Conservation (phyloP, 352 stramenopile species). For the Globisporangium barbulae region DNA sequence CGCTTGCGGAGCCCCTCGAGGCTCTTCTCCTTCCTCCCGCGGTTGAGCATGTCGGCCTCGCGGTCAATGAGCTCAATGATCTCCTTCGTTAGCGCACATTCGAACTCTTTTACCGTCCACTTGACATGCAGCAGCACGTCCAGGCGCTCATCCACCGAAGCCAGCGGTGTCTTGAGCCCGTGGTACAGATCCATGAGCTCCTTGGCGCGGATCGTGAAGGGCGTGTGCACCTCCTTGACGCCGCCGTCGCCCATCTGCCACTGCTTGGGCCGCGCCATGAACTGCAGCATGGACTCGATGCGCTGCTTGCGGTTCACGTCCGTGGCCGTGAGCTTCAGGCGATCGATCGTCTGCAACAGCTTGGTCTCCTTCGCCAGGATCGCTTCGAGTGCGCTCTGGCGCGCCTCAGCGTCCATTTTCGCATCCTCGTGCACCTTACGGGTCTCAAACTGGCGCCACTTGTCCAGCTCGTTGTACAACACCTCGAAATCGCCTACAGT, state of each 20-base stretch:
- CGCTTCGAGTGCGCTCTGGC: slow-evolving; percentile 44
- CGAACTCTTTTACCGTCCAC: slow-evolving; percentile 92
- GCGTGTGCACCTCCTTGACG: slow-evolving; percentile 88
- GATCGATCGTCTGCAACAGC: slow-evolving; percentile 86
- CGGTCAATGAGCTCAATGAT: slow-evolving; percentile 92
- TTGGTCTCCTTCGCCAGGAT: slow-evolving; percentile 84
- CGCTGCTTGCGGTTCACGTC: slow-evolving; percentile 78
- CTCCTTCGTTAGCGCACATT: slow-evolving; percentile 85
- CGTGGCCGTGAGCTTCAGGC: slow-evolving; percentile 81
- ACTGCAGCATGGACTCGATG: slow-evolving; percentile 86
- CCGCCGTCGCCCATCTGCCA: slow-evolving; percentile 92
- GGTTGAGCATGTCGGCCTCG: slow-evolving; percentile 91
- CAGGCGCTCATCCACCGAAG: slow-evolving; percentile 81
- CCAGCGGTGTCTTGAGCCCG: slow-evolving; percentile 52
- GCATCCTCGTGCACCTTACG: slow-evolving; percentile 59
- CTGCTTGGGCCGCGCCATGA: slow-evolving; percentile 87
- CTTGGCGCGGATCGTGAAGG: slow-evolving; percentile 83
- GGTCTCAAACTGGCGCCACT: slow-evolving; percentile 87
- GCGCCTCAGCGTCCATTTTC: slow-evolving; percentile 26
- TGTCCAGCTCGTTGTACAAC: slow-evolving; percentile 93
- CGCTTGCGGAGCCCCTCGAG: slow-evolving; percentile 86
- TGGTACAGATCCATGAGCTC: slow-evolving; percentile 89
- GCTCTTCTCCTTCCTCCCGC: slow-evolving; percentile 73
- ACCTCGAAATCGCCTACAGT: slow-evolving; percentile 85
- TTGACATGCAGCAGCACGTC: slow-evolving; percentile 92